phyloP scores from a whole-genome alignment of 805 yeast genomes.

The Candida coquimbonensis region DNA sequence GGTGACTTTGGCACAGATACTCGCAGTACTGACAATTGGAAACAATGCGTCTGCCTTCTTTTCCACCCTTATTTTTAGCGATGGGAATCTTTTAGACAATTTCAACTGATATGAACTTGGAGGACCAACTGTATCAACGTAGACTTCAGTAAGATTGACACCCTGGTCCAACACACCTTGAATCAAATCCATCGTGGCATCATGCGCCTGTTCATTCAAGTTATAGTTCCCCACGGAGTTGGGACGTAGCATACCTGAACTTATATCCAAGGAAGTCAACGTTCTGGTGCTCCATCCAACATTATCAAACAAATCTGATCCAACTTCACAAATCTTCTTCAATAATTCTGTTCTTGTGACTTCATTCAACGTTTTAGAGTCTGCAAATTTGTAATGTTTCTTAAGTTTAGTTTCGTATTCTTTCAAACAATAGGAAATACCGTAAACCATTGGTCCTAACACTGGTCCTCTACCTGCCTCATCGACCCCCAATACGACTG shows the following conservation, averaged over 20 bases:
- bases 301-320: conserved; percentile 39
- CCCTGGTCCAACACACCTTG: conserved; percentile 54
- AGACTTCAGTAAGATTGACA: conserved; percentile 62
- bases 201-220: conserved; percentile 94
- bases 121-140: conserved; percentile 96
- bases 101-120: conserved; percentile 79
- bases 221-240: conserved; percentile 45
- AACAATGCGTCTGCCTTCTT: conserved; percentile 92
- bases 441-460: conserved; percentile 96
- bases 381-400: conserved; percentile 76
- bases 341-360: conserved; percentile 58
- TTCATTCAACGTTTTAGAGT: conserved; percentile 82
- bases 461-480: conserved; percentile 99
- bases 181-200: conserved; percentile 79
- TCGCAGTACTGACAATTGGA: conserved; percentile 92
- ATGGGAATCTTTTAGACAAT: conserved; percentile 62
- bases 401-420: conserved; percentile 40
- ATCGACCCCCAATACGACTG: conserved; percentile 76
- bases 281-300: conserved; percentile 87
- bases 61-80: conserved; percentile 67
- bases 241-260: conserved; percentile 78
- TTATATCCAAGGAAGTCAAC: conserved; percentile 81
- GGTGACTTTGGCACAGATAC: conserved; percentile 94
- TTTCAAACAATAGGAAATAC: conserved; percentile 68
- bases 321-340: conserved; percentile 43